Evolutionary conservation across 805 yeast species (phyloP).

Genomic region (Lipomyces orientalis): DNA sequence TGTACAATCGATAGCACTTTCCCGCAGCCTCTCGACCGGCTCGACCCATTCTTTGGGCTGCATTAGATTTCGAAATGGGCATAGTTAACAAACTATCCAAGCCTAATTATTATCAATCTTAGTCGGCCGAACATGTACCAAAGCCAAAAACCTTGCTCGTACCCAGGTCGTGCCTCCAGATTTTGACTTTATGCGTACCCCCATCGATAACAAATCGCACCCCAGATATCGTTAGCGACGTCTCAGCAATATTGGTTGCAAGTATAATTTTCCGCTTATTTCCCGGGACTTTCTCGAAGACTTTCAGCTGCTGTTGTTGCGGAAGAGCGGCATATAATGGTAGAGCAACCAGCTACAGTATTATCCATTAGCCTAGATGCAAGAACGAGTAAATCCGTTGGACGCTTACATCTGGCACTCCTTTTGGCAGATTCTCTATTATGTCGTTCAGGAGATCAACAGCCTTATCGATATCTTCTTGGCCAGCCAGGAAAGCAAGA

Average conservation of each 20-base stretch:
- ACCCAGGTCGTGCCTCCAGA: conserved; percentile 84
- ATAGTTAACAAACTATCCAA: conserved; percentile 90
- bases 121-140: neutral
- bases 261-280: conserved; percentile 82
- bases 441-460: conserved; percentile 58
- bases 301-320: conserved; percentile 78
- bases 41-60: conserved; percentile 94
- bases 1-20: conserved; percentile 82
- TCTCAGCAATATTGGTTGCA: conserved; percentile 97
- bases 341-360: conserved; percentile 66
- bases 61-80: conserved; percentile 92
- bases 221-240: conserved; percentile 95
- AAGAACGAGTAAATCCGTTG: neutral
- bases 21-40: conserved; percentile 99
- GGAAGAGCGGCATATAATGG: conserved; percentile 96
- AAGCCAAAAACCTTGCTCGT: neutral
- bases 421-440: conserved; percentile 19
- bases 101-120: conserved; percentile 50
- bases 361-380: neutral
- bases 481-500: conserved; percentile 93
- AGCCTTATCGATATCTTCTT: conserved; percentile 93
- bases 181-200: conserved; percentile 90
- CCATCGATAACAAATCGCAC: conserved; percentile 91
- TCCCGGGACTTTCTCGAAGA: conserved; percentile 70
- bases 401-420: conserved; percentile 28